These are phyloP conservation scores for Leishmania lainsoni DNA, from an alignment of 208 protist genomes.

Conservation along the genomic window DNA sequence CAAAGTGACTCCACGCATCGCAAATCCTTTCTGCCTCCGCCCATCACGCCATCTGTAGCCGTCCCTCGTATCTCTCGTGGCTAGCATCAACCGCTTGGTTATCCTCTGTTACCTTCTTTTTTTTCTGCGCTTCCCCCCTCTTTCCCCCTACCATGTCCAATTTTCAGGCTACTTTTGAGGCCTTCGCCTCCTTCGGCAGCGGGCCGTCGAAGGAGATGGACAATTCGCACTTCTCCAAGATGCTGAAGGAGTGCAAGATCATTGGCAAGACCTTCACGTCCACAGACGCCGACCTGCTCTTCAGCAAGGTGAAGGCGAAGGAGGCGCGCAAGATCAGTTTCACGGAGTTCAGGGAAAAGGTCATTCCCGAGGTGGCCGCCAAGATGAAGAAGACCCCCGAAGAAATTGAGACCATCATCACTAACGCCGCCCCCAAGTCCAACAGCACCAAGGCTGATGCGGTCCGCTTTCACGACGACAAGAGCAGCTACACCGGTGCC, in stretches of 20 bases:
- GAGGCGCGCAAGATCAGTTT: conserved; percentile 87
- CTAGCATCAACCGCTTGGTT: background rate
- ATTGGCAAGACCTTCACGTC: conserved; percentile 89
- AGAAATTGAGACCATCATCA: conserved; percentile 63
- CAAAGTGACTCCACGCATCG: too few species aligned
- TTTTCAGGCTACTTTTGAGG: conserved; percentile 74
- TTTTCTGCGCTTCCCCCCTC: background rate
- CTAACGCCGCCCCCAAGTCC: conserved; percentile 51
- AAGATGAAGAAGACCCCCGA: conserved; percentile 87
- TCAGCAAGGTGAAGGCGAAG: conserved; percentile 92
- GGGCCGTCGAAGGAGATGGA: conserved; percentile 89
- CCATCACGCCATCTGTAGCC: background rate
- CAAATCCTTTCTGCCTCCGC: background rate
- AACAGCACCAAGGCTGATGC: conserved; percentile 80
- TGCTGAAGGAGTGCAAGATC: conserved; percentile 92
- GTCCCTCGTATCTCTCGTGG: background rate
- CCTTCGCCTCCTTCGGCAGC: conserved; percentile 88
- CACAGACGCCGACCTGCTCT: conserved; percentile 90
- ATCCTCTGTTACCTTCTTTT: background rate
- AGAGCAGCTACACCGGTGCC: conserved; percentile 89
- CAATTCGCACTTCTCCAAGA: conserved; percentile 92
- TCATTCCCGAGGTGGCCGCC: conserved; percentile 80
- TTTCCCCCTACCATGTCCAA: conserved; percentile 30
- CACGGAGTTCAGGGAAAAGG: conserved; percentile 67
- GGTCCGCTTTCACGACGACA: conserved; percentile 93